These are phyloP conservation scores for Asterochloris sp. DNA, from an alignment of 139 green algal genomes.

Conservation along the genomic window DNA sequence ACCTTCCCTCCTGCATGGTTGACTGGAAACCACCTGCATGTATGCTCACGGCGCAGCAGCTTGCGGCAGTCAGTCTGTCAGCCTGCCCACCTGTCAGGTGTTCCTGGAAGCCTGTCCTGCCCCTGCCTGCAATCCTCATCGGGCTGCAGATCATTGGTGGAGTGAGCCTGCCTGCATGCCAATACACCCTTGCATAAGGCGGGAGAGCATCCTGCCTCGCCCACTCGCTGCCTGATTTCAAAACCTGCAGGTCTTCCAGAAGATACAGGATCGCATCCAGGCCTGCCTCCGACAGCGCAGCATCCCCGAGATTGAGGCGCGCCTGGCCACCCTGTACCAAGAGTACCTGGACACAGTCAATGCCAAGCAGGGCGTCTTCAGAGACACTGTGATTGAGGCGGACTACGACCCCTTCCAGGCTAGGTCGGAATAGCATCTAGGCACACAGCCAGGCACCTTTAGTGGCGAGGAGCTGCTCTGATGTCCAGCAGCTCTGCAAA, in stretches of 20 bases:
- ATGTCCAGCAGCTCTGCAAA: neutral
- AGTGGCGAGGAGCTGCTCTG: neutral
- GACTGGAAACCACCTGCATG: no score
- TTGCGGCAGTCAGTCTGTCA: no score
- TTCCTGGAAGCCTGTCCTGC: no score
- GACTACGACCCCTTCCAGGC: constrained; percentile 27
- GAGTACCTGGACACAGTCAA: constrained; percentile 24
- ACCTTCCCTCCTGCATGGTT: no score
- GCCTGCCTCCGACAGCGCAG: neutral
- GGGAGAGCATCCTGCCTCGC: no score
- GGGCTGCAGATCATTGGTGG: no score
- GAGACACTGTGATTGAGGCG: constrained; percentile 26
- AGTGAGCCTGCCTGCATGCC: no score
- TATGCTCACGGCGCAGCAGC: no score
- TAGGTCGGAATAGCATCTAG: neutral
- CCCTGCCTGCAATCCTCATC: no score
- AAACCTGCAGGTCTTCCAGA: constrained; percentile 10
- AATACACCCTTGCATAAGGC: no score
- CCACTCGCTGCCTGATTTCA: no score
- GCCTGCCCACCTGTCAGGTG: no score
- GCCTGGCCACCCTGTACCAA: constrained; percentile 7
- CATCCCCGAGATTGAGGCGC: neutral
- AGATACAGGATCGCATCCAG: constrained; percentile 9
- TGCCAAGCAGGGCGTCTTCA: constrained; percentile 23
- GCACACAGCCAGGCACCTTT: neutral